A percentile compares a stretch with the other conserved stretches of the same genome.
Evolutionary conservation across 192 early-diverging fungal genomes (phyloP).

Genomic region (Dispira simplex): DNA sequence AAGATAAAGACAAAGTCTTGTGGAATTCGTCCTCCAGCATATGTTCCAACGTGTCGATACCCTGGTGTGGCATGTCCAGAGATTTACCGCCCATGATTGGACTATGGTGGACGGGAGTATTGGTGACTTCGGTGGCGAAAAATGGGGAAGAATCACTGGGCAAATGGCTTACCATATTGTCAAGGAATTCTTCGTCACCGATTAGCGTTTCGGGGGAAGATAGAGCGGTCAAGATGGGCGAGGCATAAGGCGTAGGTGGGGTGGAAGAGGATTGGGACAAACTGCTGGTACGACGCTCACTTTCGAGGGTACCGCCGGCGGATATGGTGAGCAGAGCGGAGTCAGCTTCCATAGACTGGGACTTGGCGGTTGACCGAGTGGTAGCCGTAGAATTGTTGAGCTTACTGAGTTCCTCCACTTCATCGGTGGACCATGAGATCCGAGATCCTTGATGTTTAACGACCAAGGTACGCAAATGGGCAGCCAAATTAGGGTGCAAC

Average conservation of each 20-base stretch:
- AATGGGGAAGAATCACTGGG: not conserved
- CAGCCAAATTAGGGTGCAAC: not conserved
- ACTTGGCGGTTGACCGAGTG: not conserved
- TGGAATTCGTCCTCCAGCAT: too few relatives aligned
- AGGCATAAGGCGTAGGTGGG: conserved; percentile 2
- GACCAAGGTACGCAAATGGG: too few relatives aligned
- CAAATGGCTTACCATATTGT: not conserved
- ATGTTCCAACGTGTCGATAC: not conserved
- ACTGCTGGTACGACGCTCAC: not conserved
- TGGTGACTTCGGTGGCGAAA: not conserved
- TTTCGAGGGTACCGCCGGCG: not conserved
- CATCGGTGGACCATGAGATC: not conserved
- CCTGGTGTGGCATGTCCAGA: not conserved
- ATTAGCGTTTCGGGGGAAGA: not conserved
- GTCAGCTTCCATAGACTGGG: not conserved
- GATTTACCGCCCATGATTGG: not conserved
- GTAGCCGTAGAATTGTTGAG: not conserved
- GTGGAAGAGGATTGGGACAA: not conserved
- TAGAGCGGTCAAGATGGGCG: not conserved
- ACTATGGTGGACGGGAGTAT: not conserved
- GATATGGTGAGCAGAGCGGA: not conserved
- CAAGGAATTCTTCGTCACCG: conserved; percentile 1
- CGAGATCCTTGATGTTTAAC: too few relatives aligned
- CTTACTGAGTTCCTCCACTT: not conserved
- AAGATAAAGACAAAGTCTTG: too few relatives aligned